phyloP scores from a whole-genome alignment of 306 rosid genomes.

The Canavalia gladiata region DNA sequence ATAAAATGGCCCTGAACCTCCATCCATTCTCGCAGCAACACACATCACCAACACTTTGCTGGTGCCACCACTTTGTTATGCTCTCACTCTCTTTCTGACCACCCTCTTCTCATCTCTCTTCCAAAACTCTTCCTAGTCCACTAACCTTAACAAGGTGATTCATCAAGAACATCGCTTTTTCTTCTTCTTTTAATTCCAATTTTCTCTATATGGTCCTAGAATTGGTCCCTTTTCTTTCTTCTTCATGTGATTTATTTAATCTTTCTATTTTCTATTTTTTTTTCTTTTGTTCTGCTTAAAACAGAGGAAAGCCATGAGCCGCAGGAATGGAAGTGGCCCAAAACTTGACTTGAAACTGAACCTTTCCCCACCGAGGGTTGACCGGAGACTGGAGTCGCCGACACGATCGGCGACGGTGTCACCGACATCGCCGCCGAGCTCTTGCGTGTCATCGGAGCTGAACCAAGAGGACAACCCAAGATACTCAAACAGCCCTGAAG shows the following conservation, averaged over 20 bases:
- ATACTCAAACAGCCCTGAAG: constrained; percentile 85
- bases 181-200: background rate
- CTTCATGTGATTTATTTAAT: background rate
- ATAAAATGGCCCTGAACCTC: constrained; percentile 60
- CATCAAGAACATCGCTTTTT: background rate
- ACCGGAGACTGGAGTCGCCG: constrained; percentile 65
- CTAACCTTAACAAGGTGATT: constrained; percentile 19
- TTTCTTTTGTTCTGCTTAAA: background rate
- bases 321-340: constrained; percentile 72
- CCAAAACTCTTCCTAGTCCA: background rate
- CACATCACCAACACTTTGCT: constrained; percentile 44
- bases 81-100: constrained; percentile 32
- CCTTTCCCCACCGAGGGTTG: constrained; percentile 82
- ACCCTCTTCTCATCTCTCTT: background rate
- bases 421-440: constrained; percentile 83
- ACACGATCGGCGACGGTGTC: constrained; percentile 79
- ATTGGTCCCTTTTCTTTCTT: constrained; percentile 21
- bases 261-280: background rate
- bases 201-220: background rate
- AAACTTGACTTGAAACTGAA: constrained; percentile 93
- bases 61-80: constrained; percentile 43
- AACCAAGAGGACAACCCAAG: constrained; percentile 57
- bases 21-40: constrained; percentile 55
- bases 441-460: constrained; percentile 88
- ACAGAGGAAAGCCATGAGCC: constrained; percentile 64